Conservation (phyloP, 768 basidiomycete genomes). For the Lactarius indigo region DNA sequence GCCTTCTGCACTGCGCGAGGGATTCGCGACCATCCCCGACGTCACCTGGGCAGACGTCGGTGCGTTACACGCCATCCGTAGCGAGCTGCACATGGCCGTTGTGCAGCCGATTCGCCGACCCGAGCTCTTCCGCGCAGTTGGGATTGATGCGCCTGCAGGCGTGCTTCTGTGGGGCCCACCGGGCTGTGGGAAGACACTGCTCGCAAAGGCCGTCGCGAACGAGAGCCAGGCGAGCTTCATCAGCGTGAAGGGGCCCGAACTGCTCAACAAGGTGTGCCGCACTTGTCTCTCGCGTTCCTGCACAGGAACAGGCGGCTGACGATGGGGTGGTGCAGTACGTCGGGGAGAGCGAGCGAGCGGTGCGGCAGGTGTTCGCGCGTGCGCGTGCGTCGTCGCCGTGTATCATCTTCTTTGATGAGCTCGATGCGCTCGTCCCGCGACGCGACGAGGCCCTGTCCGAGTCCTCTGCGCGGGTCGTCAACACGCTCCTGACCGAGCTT, state of each 20-base stretch:
- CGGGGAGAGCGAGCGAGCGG: constrained; percentile 93
- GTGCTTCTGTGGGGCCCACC: constrained; percentile 99
- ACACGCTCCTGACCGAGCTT: constrained; percentile 90
- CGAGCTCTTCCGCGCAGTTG: constrained; percentile 82
- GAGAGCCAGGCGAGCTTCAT: constrained; percentile 96
- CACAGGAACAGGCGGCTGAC: not conserved
- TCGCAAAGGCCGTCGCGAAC: constrained; percentile 98
- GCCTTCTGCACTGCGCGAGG: constrained; percentile 95
- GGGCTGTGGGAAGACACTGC: constrained; percentile 93
- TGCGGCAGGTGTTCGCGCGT: constrained; percentile 90
- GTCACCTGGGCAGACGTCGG: constrained; percentile 95
- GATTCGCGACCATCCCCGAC: constrained; percentile 95
- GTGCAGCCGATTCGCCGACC: constrained; percentile 92
- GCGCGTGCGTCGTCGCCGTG: constrained; percentile 93
- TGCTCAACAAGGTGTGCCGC: constrained; percentile 83
- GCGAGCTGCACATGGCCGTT: constrained; percentile 96
- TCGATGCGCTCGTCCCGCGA: constrained; percentile 87
- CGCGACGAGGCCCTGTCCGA: constrained; percentile 87
- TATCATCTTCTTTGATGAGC: constrained; percentile 93
- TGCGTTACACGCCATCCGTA: constrained; percentile 79
- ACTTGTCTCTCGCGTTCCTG: not conserved
- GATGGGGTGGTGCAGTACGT: constrained; percentile 63
- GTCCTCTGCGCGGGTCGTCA: constrained; percentile 89
- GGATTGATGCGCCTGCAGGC: constrained; percentile 88
- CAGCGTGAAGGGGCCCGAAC: constrained; percentile 94